Percentiles rank a stretch among this genome's conserved stretches.
Evolutionary conservation across 345 rosid species (phyloP).

Genomic region (Raphanus sativus): DNA sequence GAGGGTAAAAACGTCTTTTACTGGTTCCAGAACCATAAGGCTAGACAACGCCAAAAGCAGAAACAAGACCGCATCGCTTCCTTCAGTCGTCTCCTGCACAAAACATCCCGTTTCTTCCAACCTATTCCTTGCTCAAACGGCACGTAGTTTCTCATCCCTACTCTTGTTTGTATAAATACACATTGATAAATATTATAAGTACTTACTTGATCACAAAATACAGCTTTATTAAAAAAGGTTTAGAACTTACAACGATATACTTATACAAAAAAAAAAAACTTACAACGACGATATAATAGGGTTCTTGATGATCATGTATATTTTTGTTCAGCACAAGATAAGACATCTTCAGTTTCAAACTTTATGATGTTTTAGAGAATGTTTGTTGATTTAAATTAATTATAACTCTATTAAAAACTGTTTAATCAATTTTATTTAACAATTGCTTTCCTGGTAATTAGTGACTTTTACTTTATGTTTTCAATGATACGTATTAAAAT

Average conservation of each 20-base stretch:
- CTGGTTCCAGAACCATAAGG: constrained; percentile 98
- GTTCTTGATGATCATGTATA: not conserved
- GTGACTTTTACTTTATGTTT: not conserved
- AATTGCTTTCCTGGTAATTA: not conserved
- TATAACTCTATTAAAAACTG: not conserved
- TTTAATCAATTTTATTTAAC: not conserved
- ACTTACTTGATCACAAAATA: not conserved
- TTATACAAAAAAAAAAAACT: no score
- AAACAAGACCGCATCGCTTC: constrained; percentile 67
- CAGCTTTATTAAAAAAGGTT: not conserved
- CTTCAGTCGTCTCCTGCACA: constrained; percentile 54
- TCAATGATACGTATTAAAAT: not conserved
- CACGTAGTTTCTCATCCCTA: constrained; percentile 29
- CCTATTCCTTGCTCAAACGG: constrained; percentile 59
- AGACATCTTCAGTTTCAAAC: not conserved
- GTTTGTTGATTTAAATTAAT: not conserved
- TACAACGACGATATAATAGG: not conserved
- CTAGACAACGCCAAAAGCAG: constrained; percentile 89
- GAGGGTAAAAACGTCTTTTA: constrained; percentile 99
- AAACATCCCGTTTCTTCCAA: constrained; percentile 39
- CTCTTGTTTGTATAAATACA: not conserved
- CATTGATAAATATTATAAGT: not conserved
- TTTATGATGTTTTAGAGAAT: not conserved
- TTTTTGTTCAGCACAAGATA: not conserved
- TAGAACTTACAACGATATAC: not conserved